A percentile compares a stretch with the other conserved stretches of the same genome.
Evolutionary conservation across 129 eudicot genomes (phyloP).

Genomic region (Flaveria ramosissima): DNA sequence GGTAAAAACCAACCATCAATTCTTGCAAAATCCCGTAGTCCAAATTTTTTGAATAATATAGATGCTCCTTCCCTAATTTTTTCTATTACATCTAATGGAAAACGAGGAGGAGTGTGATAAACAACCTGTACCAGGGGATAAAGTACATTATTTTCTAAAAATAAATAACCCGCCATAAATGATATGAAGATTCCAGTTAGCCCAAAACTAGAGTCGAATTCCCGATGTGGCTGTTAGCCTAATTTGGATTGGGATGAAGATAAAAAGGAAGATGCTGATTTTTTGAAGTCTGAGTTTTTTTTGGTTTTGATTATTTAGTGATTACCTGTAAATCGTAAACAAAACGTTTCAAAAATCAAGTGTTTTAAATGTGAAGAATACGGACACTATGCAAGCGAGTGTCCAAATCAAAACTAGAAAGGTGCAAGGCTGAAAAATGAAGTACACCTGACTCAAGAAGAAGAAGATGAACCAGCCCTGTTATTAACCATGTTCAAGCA

Average conservation of each 20-base stretch:
- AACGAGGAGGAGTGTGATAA: slow-evolving; percentile 95
- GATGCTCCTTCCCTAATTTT: slow-evolving; percentile 86
- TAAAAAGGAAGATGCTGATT: too few relatives aligned
- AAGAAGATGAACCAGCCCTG: background rate
- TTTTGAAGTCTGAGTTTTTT: too few relatives aligned
- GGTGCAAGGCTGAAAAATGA: background rate
- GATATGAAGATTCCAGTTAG: slow-evolving; percentile 14
- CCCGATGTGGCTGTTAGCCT: background rate
- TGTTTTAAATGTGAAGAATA: too few relatives aligned
- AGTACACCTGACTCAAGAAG: background rate
- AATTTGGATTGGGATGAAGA: too few relatives aligned
- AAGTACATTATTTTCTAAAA: background rate
- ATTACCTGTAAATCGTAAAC: too few relatives aligned
- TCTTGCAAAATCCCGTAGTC: slow-evolving; percentile 89
- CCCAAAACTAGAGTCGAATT: background rate
- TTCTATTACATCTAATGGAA: slow-evolving; percentile 64
- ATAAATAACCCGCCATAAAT: background rate
- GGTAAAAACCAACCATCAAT: slow-evolving; percentile 97
- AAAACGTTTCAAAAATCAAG: too few relatives aligned
- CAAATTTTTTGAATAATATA: slow-evolving; percentile 64
- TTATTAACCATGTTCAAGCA: background rate
- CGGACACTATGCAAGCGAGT: background rate
- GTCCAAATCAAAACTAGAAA: background rate
- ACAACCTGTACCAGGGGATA: slow-evolving; percentile 57
- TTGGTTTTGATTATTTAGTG: too few relatives aligned